A percentile compares a stretch with the other conserved stretches of the same genome.
Conservation (phyloP, 2,329 filamentous ascomycete genomes). For the Colletotrichum eremochloae region DNA sequence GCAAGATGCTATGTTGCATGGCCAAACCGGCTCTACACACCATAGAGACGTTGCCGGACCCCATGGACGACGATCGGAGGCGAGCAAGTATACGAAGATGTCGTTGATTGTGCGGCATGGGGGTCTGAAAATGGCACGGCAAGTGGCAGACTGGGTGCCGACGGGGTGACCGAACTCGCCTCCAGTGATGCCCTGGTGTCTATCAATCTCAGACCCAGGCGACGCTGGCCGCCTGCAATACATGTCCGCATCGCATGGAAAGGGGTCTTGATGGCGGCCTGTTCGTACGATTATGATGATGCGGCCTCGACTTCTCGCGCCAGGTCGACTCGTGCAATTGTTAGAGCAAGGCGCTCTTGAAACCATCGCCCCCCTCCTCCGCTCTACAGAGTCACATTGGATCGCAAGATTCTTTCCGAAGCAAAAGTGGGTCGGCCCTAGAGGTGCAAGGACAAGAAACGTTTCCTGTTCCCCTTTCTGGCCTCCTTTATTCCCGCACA, state of each 20-base stretch:
- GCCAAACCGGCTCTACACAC: slow-evolving; percentile 3
- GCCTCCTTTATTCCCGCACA: neutral
- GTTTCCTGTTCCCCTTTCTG: slow-evolving; percentile 12
- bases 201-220: slow-evolving; percentile 26
- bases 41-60: slow-evolving; percentile 6
- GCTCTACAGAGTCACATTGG: slow-evolving; percentile 32
- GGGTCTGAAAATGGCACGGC: neutral
- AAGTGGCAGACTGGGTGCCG: slow-evolving; percentile 10
- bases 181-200: slow-evolving; percentile 25
- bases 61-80: neutral
- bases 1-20: neutral
- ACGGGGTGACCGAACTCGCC: slow-evolving; percentile 16
- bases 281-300: slow-evolving; percentile 36
- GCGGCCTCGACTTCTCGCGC: slow-evolving; percentile 15
- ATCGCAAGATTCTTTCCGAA: slow-evolving; percentile 41
- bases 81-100: slow-evolving; percentile 7
- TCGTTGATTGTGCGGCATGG: neutral
- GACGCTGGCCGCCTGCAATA: slow-evolving; percentile 15
- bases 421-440: slow-evolving; percentile 29
- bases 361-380: slow-evolving; percentile 31
- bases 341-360: slow-evolving; percentile 38
- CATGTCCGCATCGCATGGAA: slow-evolving; percentile 5
- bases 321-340: slow-evolving; percentile 35
- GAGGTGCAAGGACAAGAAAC: slow-evolving; percentile 35
- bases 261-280: slow-evolving; percentile 3